Evolutionary conservation across 2,329 filamentous ascomycete genomes (phyloP).

Genomic region (Trichophaea hybrida): DNA sequence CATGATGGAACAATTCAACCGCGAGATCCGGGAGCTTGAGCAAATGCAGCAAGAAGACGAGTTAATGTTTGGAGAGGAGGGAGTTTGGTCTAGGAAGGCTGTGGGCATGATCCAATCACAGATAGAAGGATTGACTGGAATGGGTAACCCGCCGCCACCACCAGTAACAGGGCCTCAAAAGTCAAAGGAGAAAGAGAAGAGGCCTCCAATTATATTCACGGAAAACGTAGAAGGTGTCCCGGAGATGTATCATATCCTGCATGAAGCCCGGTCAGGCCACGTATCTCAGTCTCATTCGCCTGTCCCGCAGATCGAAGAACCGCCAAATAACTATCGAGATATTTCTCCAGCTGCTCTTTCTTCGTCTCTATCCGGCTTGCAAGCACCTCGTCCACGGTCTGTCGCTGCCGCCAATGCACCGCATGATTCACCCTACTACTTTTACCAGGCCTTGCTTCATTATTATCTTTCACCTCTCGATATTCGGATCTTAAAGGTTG

Average conservation of each 20-base stretch:
- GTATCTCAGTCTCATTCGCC: slow-evolving; percentile 31
- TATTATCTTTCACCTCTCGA: slow-evolving; percentile 83
- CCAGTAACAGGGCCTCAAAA: slow-evolving; percentile 29
- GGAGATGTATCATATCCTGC: slow-evolving; percentile 39
- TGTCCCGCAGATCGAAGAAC: background rate
- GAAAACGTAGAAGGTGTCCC: slow-evolving; percentile 35
- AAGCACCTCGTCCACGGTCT: background rate
- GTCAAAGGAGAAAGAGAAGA: slow-evolving; percentile 38
- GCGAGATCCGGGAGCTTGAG: slow-evolving; percentile 60
- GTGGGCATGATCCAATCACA: slow-evolving; percentile 57
- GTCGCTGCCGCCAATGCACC: background rate
- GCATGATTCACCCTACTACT: slow-evolving; percentile 48
- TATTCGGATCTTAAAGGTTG: slow-evolving; percentile 79
- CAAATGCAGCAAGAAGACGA: slow-evolving; percentile 79
- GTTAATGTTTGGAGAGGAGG: slow-evolving; percentile 78
- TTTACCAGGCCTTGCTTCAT: slow-evolving; percentile 76
- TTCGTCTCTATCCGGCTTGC: background rate
- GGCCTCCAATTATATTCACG: slow-evolving; percentile 39
- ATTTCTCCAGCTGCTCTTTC: background rate
- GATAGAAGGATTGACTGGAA: slow-evolving; percentile 58
- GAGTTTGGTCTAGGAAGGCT: slow-evolving; percentile 82
- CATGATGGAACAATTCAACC: slow-evolving; percentile 65
- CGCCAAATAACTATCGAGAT: background rate
- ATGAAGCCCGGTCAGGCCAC: slow-evolving; percentile 27
- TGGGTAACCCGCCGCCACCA: slow-evolving; percentile 38